Percentiles rank a stretch among this genome's conserved stretches.
Conservation (phyloP, 2,329 filamentous ascomycete genomes). For the Aspergillus tubingensis region DNA sequence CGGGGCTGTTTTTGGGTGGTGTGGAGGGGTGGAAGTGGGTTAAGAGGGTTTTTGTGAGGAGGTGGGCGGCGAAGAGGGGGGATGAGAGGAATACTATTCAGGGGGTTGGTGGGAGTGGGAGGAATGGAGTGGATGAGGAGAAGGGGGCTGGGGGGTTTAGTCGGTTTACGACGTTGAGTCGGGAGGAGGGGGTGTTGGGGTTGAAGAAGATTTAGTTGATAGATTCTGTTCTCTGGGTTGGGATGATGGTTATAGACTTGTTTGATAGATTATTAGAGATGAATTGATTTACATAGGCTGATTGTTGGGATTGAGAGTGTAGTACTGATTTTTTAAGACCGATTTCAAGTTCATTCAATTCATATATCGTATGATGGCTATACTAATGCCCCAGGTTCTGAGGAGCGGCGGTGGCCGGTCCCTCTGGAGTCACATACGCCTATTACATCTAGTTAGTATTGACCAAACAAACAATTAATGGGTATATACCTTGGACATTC, state of each 20-base stretch:
- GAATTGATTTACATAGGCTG: too few species aligned
- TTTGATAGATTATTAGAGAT: too few species aligned
- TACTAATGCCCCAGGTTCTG: slow-evolving; percentile 46
- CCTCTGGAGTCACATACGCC: slow-evolving; percentile 73
- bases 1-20: slow-evolving; percentile 63
- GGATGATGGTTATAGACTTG: too few species aligned
- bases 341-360: too few species aligned
- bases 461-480: background rate
- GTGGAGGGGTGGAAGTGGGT: slow-evolving; percentile 68
- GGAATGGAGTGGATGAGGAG: slow-evolving; percentile 4
- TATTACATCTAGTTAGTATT: slow-evolving; percentile 23
- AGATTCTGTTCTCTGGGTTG: too few species aligned
- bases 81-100: background rate
- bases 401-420: slow-evolving; percentile 56
- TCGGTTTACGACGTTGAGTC: slow-evolving; percentile 37
- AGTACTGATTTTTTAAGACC: too few species aligned
- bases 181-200: slow-evolving; percentile 7
- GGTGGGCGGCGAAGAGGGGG: slow-evolving; percentile 6
- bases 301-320: too few species aligned
- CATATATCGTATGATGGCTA: too few species aligned
- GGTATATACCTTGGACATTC: slow-evolving; percentile 72
- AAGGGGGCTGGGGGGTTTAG: slow-evolving; percentile 29
- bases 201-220: background rate
- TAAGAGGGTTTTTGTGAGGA: slow-evolving; percentile 59
- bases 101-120: background rate